Evolutionary conservation across 805 yeast genomes (phyloP).

Genomic region (Lachancea sp.): DNA sequence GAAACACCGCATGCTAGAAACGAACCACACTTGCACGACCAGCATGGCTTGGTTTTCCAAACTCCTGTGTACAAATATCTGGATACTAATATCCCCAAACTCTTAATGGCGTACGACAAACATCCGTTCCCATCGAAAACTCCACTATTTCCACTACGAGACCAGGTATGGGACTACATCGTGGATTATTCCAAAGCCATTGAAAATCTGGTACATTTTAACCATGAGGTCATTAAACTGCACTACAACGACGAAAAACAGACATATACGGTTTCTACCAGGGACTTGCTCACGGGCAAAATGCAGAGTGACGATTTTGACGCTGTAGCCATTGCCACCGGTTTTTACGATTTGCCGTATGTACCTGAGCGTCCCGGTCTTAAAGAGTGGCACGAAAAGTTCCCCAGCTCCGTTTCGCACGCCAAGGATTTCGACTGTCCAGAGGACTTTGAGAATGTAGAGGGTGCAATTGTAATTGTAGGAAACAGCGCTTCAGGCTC

Average conservation of each 20-base stretch:
- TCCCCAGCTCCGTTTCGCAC: slow-evolving; percentile 48
- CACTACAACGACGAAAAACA: slow-evolving; percentile 14
- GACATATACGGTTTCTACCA: slow-evolving; percentile 42
- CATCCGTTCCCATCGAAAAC: slow-evolving; percentile 40
- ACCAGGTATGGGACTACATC: slow-evolving; percentile 54
- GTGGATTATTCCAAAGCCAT: slow-evolving; percentile 44
- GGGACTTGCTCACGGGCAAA: slow-evolving; percentile 25
- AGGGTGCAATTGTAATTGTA: slow-evolving; percentile 49
- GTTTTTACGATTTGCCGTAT: slow-evolving; percentile 57
- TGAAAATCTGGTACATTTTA: slow-evolving; percentile 37
- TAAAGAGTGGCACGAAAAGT: slow-evolving; percentile 37
- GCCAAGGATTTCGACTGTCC: slow-evolving; percentile 50
- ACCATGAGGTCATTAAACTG: slow-evolving; percentile 43
- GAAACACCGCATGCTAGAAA: slow-evolving; percentile 20
- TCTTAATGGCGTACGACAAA: slow-evolving; percentile 56
- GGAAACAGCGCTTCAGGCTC: slow-evolving; percentile 77
- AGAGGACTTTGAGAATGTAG: slow-evolving; percentile 34
- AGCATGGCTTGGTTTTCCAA: slow-evolving; percentile 36
- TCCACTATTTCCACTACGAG: slow-evolving; percentile 52
- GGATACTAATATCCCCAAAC: slow-evolving; percentile 60
- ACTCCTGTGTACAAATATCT: slow-evolving; percentile 53
- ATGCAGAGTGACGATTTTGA: slow-evolving; percentile 38
- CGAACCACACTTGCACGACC: slow-evolving; percentile 7
- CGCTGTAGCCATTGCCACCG: slow-evolving; percentile 57
- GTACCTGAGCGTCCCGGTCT: slow-evolving; percentile 54